Evolutionary conservation across 2,329 filamentous ascomycete genomes (phyloP), one percentile per base, ranked within the genome.

Genomic region (Fusarium sp.): DNA sequence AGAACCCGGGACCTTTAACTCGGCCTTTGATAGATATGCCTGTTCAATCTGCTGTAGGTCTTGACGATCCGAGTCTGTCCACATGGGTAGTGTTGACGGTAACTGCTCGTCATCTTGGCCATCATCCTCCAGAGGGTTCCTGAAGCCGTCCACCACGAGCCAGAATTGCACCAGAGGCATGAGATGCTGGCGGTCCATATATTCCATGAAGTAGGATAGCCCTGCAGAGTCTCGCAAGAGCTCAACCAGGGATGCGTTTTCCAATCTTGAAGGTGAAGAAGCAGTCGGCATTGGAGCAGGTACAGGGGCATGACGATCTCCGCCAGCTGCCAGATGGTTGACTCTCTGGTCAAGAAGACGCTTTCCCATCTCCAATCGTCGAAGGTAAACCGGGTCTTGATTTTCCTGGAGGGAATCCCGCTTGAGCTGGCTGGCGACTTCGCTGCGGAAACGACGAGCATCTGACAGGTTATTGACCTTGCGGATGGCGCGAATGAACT

Each of bases 201-300:
- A 98, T 80, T 99, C 96, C 96, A 99, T 99, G 84, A 99, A 98
- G 80, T 98, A 99, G 3, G 96, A 98, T 10, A 99, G 87, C 0
- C 94, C 96, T 1, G 96, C 93, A 3, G 96, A 90, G 81, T 97
- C 95, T 75, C 95, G 93, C 66, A 99, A 87, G n/a, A 99, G 87
- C 73, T 98, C 95, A 14, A 92, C 90, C 3, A 98, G 86, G 1
- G 93, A 92, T 9, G 92, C 92, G 75, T 93, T 93, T 72, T 95
- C 92, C 42, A 95, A 85, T 51, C 88, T 89, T 2, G 93, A 92
- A n/a, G 88, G 83, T 16, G 81, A 80, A 27, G 77, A 66, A 60
- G 81, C 77, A 2, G 71, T 55, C 6, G 77, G 70, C 9, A 62
- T 14, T n/a, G 75, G 66, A 7, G 78, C 66, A 56, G 74, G 76